These are phyloP conservation scores for Sporothrix euskadiensis DNA, from an alignment of 2,329 filamentous ascomycete genomes.

Conservation along the genomic window DNA sequence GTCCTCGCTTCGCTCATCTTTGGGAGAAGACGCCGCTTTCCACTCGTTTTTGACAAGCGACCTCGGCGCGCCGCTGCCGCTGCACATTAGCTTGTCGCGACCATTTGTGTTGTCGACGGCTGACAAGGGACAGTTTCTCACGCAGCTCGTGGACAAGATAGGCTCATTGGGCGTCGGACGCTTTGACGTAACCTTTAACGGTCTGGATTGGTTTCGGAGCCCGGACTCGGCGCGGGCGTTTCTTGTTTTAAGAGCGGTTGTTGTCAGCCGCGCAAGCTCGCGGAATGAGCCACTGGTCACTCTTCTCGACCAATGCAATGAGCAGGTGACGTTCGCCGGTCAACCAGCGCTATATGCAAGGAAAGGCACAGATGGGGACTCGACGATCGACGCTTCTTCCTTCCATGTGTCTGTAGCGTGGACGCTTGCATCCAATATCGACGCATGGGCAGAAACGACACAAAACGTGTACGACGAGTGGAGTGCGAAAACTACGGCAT, in stretches of 20 bases:
- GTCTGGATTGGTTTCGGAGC: conserved; percentile 53
- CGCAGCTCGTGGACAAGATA: conserved; percentile 52
- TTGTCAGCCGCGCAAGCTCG: neutral
- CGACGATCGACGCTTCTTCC: conserved; percentile 39
- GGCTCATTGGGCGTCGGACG: conserved; percentile 33
- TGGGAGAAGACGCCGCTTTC: conserved; percentile 45
- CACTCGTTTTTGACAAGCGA: conserved; percentile 74
- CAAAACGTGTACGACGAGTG: conserved; percentile 36
- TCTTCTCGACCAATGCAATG: conserved; percentile 69
- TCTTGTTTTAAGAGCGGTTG: conserved; percentile 68
- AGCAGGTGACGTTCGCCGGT: conserved; percentile 56
- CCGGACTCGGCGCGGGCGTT: conserved; percentile 73
- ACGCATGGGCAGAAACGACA: conserved; percentile 46
- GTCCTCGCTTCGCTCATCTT: conserved; percentile 39
- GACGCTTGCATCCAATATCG: conserved; percentile 60
- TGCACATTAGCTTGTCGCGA: conserved; percentile 89
- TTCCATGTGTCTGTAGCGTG: conserved; percentile 93
- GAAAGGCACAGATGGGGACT: neutral
- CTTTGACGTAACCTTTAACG: conserved; percentile 45
- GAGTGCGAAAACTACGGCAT: conserved; percentile 30
- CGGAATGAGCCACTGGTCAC: conserved; percentile 56
- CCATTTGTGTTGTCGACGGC: conserved; percentile 73
- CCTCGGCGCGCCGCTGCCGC: conserved; percentile 72
- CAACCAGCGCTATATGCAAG: conserved; percentile 71
- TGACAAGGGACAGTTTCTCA: conserved; percentile 69